A percentile compares a stretch with the other conserved stretches of the same genome.
phyloP scores from a whole-genome alignment of 2,329 filamentous ascomycete species.

The Xylariaceae sp. region DNA sequence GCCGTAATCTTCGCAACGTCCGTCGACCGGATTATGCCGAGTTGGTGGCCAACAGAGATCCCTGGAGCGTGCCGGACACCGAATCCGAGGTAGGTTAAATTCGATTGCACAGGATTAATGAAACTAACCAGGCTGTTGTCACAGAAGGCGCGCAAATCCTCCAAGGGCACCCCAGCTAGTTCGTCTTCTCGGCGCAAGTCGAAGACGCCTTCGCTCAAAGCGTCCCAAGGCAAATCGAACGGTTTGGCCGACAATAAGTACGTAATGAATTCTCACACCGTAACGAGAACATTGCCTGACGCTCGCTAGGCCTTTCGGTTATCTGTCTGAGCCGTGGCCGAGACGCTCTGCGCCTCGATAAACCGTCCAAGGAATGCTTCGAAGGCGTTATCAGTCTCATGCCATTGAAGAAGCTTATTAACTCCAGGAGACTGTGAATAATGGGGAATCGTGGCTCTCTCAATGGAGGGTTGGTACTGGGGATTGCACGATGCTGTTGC shows the following conservation, averaged over 20 bases:
- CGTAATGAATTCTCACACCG: not conserved
- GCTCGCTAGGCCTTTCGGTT: slow-evolving; percentile 29
- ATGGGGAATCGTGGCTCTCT: no score
- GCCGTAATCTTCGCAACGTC: slow-evolving; percentile 23
- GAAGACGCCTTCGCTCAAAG: slow-evolving; percentile 13
- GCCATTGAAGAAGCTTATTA: no score
- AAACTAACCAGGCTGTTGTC: slow-evolving; percentile 1
- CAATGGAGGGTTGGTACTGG: not conserved
- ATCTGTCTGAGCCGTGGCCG: slow-evolving; percentile 30
- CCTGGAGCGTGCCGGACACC: slow-evolving; percentile 21
- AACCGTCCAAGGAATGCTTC: not conserved
- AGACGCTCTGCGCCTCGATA: slow-evolving; percentile 30
- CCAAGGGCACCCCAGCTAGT: slow-evolving; percentile 15
- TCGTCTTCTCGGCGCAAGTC: slow-evolving; percentile 16
- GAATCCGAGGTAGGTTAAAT: slow-evolving; percentile 22
- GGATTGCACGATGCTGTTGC: no score
- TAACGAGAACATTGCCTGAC: slow-evolving; percentile 7
- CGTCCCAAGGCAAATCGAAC: slow-evolving; percentile 6
- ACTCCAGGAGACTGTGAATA: no score
- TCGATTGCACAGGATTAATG: not conserved
- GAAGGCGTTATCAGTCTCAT: no score
- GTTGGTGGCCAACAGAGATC: slow-evolving; percentile 26
- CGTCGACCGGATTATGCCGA: slow-evolving; percentile 30
- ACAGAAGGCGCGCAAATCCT: slow-evolving; percentile 17
- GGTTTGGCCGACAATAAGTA: slow-evolving; percentile 25